These are phyloP conservation scores for Arthrobotrys sinensis DNA, from an alignment of 2,329 filamentous ascomycete genomes.

Conservation along the genomic window DNA sequence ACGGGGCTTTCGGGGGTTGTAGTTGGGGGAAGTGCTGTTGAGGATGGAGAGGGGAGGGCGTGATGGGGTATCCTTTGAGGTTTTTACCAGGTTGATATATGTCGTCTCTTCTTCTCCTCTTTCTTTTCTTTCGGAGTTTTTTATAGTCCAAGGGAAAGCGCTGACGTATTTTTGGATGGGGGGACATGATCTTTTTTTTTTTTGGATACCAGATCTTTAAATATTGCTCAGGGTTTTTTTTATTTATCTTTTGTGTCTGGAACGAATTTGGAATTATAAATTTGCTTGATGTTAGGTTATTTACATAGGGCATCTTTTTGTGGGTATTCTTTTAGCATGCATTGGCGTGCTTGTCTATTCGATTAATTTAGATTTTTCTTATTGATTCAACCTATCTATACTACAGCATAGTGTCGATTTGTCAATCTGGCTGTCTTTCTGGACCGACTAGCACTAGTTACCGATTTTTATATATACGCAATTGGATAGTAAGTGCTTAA, in stretches of 20 bases:
- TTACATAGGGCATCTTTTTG: conserved; percentile 2
- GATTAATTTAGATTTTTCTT: too few species aligned
- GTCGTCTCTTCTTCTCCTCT: neutral
- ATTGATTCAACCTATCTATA: too few species aligned
- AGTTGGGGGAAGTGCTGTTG: conserved; percentile 47
- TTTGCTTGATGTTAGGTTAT: neutral
- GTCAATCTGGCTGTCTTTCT: too few species aligned
- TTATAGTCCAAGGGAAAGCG: conserved; percentile 4
- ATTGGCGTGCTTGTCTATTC: too few species aligned
- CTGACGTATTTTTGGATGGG: conserved; percentile 3
- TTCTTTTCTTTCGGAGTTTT: neutral
- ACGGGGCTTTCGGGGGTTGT: conserved; percentile 34
- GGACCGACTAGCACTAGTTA: too few species aligned
- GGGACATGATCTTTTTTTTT: neutral
- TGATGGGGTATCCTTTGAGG: neutral
- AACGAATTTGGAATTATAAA: neutral
- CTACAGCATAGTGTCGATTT: too few species aligned
- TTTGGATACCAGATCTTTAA: conserved; percentile 6
- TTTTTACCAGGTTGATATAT: neutral
- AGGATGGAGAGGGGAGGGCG: conserved; percentile 33
- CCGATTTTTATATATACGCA: too few species aligned
- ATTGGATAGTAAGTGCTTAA: too few species aligned
- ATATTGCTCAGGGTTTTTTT: neutral
- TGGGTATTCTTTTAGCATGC: neutral
- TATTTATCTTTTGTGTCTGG: neutral